Base-by-base conservation (phyloP, 768 basidiomycete genomes). In the Agrocybe pediades region DNA sequence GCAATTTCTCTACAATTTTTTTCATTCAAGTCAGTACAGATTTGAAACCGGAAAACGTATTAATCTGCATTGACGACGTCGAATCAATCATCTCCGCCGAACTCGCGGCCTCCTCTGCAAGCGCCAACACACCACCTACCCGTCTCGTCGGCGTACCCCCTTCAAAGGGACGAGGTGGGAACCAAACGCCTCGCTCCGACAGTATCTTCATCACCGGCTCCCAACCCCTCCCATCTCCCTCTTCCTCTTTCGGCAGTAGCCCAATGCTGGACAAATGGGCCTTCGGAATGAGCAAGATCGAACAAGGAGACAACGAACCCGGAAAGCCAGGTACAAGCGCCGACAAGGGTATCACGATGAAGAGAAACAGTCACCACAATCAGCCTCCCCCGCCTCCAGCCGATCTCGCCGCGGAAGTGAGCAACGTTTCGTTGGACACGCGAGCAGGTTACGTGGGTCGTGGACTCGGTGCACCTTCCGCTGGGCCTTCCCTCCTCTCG, bases 1-100 rank as follows among this genome's bases (percentile, higher is more conserved):
- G 21, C 16, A 16, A 42, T 15, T 25, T 24, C 39, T 51, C 25
- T 29, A 42, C 44, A n/a, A 21, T 44, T 49, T 46, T 13, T 40
- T 7, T 46, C 44, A 30, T 46, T 20, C 44, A 21, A 20, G 2
- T n/a, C 24, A 29, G 46, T 43, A 6, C 65, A 86, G 95, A 99
- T 71, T 79, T 99, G 57, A 98, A 98, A 69, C 97, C 96, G 0
- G 97, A 98, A 71, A 98, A 98, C 71, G 95, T 99, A 23, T 83
- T 99, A 45, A 94, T 99, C 58, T 88, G 85, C 71, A 98, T 98
- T 63, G 96, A 98, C 66, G 91, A 98, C 66, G 96, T 98, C 60
- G 96, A 98, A 64, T 76, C 84, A 16, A 93, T 98, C 67, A 95
- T 98, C 46, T 82, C 86, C 54, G 76, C 90, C 21, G 95, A 97